Base-by-base conservation (phyloP, 2,329 filamentous ascomycete genomes). In the Exophiala oligosperma region DNA sequence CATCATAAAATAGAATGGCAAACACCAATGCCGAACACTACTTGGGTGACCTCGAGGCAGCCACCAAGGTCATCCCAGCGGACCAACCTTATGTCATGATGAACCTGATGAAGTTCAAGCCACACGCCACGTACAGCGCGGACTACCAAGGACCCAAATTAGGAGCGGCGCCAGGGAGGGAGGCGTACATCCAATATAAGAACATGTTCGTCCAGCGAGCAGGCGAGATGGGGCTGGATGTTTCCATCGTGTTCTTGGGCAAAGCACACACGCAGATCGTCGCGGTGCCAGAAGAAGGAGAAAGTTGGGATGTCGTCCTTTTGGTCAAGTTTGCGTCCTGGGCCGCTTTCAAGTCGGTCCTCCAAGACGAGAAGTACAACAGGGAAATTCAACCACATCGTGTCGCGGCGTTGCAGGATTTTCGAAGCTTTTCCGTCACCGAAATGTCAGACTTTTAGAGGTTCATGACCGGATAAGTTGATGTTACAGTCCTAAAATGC, bases 61-160 rank as follows among this genome's bases (percentile, higher is more conserved):
- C 52, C 21, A 49, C 52, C 2, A 46, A 55, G 41, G 6, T 14
- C 44, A 53, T 57, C 40, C 49, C 55, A 8, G 11, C 35, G 14
- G 17, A 53, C 11, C 17, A 49, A 40, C 55, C 55, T 5, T 57
- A 57, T 26, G 24, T 57, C 4, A 52, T 57, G 55, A 53, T 53
- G 49, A 57, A 57, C 21, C 35, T 57, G 55, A 29, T 57, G 26
- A 57, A 43, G 23, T 57, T 57, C 49, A 52, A 41, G 21, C 12
- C 49, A 3, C 12, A 11, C 11, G 55, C 49, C n/a, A 40, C 52
- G 43, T 57, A 53, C 32, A 21, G 28, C 11, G 12, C 38, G 23
- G 35, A 28, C 14, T 57, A 46, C 17, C 21, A 38, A n/a, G 49
- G 49, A 41, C 37, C 40, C 17, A 28, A 14, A 23, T n/a, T 21